These are phyloP conservation scores for Didymella pinodella DNA, from an alignment of 2,329 filamentous ascomycete genomes.

Conservation along the genomic window DNA sequence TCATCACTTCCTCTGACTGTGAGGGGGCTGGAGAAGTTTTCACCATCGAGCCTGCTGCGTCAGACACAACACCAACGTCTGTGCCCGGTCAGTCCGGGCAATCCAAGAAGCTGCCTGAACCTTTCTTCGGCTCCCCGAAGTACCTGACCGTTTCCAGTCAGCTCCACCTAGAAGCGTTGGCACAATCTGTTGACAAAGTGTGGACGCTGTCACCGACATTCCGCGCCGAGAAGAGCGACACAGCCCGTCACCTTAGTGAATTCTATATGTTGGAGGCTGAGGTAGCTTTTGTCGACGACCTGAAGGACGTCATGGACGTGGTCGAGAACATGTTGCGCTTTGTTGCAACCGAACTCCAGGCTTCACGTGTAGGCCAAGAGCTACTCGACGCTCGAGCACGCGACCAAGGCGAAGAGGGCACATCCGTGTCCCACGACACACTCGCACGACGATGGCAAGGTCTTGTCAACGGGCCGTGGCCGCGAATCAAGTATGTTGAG, in stretches of 20 bases:
- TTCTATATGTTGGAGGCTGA: slow-evolving; percentile 99
- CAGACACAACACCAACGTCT: slow-evolving; percentile 3
- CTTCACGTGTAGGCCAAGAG: slow-evolving; percentile 63
- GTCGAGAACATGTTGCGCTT: slow-evolving; percentile 78
- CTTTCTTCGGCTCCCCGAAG: slow-evolving; percentile 87
- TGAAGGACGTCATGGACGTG: slow-evolving; percentile 77
- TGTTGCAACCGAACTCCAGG: slow-evolving; percentile 59
- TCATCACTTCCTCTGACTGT: slow-evolving; percentile 96
- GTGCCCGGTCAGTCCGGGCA: slow-evolving; percentile 40
- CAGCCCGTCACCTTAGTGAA: slow-evolving; percentile 90
- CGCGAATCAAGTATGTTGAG: slow-evolving; percentile 81
- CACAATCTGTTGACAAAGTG: slow-evolving; percentile 86
- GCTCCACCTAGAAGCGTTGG: slow-evolving; percentile 89
- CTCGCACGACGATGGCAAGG: slow-evolving; percentile 77
- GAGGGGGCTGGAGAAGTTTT: slow-evolving; percentile 97
- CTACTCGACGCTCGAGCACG: slow-evolving; percentile 59
- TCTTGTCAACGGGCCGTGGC: slow-evolving; percentile 76
- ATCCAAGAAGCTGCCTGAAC: slow-evolving; percentile 36
- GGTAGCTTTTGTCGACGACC: slow-evolving; percentile 75
- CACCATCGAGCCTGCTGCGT: slow-evolving; percentile 59
- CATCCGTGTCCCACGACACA: slow-evolving; percentile 56
- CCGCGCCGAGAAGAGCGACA: slow-evolving; percentile 84
- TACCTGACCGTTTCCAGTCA: slow-evolving; percentile 96
- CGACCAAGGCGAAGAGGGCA: slow-evolving; percentile 36
- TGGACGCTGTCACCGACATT: slow-evolving; percentile 96